phyloP scores from a whole-genome alignment of 2,329 filamentous ascomycete genomes.

The Penicillium rolfsii region DNA sequence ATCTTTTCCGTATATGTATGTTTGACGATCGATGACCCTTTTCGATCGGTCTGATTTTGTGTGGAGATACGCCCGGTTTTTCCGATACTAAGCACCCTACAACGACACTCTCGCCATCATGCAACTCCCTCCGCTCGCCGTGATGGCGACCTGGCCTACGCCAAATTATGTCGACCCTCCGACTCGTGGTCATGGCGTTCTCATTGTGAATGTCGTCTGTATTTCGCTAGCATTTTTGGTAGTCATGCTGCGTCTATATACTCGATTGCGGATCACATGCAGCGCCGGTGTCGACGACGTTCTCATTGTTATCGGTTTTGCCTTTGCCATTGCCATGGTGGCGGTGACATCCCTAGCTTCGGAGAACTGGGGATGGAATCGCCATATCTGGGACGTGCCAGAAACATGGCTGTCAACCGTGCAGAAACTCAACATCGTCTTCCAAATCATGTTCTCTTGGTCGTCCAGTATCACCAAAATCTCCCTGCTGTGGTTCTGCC shows the following conservation, averaged over 20 bases:
- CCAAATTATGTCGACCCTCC: conserved; percentile 54
- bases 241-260: conserved; percentile 52
- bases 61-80: neutral
- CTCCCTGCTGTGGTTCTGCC: conserved; percentile 45
- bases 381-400: conserved; percentile 49
- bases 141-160: conserved; percentile 50
- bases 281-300: conserved; percentile 54
- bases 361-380: conserved; percentile 41
- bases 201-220: conserved; percentile 48
- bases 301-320: conserved; percentile 49
- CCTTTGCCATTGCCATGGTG: conserved; percentile 45
- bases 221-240: conserved; percentile 46
- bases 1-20: neutral
- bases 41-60: neutral
- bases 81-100: neutral
- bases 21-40: neutral
- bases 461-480: conserved; percentile 43
- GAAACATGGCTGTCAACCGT: conserved; percentile 32
- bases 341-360: conserved; percentile 39
- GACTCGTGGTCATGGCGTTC: conserved; percentile 48
- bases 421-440: conserved; percentile 42
- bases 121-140: conserved; percentile 47
- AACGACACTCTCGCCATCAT: conserved; percentile 29
- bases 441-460: conserved; percentile 44
- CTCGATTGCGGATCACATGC: conserved; percentile 49